Evolutionary conservation across 2,329 filamentous ascomycete species (phyloP), one percentile per base, ranked within the genome.

Genomic region (Thielaviopsis cerberus): DNA sequence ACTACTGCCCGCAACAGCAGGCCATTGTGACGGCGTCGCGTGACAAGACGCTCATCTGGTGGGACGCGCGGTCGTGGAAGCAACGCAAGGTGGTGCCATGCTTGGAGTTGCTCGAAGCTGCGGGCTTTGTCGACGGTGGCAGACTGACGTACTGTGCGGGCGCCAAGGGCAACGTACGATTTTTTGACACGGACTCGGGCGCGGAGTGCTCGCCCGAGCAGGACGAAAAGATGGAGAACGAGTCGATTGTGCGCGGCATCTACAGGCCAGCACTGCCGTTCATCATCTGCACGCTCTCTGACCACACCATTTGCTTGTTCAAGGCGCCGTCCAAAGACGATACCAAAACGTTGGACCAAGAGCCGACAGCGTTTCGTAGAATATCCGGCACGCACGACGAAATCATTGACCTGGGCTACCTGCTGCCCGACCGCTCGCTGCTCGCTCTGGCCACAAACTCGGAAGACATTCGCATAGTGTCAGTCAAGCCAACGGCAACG

Each of bases 371-470:
- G 0, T 77, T 86, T 51, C 81, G 86, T 63, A 81, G 88, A 51
- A 94, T 98, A 63, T 95, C 91, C 4, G 94, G 92, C 57, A 96
- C 92, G 6, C 89, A 97, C 69, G 94, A 98, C 68, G 92, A 98
- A 69, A 89, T 98, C 56, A 96, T 98, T 64, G 94, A 98, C 67
- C 73, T 98, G 34, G 86, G 85, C 27, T 96, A 92, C 65, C 75
- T 97, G 57, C 81, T 92, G 1, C 80, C 83, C 0, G 84, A 94
- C 64, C 81, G 80, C 59, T 91, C 88, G 2, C 72, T 94, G 55
- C 76, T 98, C 62, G 94, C 92, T 5, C 74, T 98, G 25, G 92
- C 91, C 6, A 97, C 91, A 1, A 98, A 98, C 68, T 88, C 90
- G 0, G 92, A 98, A 70, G 90, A 94, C 62, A 80, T 98, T 57